Conservation (phyloP, 2,329 filamentous ascomycete species). For the Xylaria sp. region DNA sequence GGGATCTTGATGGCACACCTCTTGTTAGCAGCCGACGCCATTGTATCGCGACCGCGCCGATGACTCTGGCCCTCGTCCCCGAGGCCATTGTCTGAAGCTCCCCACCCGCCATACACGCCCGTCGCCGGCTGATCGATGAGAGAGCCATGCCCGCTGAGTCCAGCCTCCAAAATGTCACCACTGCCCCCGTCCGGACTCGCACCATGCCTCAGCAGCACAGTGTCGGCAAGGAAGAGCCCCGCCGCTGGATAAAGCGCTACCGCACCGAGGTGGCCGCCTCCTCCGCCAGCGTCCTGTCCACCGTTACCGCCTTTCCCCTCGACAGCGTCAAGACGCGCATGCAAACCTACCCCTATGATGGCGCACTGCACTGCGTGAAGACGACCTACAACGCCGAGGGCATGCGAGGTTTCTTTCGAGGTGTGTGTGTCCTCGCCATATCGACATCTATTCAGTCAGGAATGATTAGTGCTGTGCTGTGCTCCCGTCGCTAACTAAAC, state of each 20-base stretch:
- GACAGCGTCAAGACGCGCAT: slow-evolving; percentile 92
- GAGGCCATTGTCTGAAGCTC: slow-evolving; percentile 61
- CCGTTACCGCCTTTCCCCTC: slow-evolving; percentile 83
- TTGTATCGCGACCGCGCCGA: slow-evolving; percentile 70
- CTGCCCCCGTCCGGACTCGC: slow-evolving; percentile 54
- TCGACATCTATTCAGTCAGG: neutral
- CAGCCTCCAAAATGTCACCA: slow-evolving; percentile 57
- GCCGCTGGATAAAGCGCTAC: slow-evolving; percentile 76
- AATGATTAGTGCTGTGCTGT: neutral
- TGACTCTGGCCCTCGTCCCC: slow-evolving; percentile 63
- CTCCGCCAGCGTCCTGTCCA: slow-evolving; percentile 80
- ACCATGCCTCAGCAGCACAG: slow-evolving; percentile 56
- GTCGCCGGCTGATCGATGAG: slow-evolving; percentile 45
- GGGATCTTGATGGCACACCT: slow-evolving; percentile 65
- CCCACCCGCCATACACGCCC: slow-evolving; percentile 54
- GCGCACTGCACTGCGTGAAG: slow-evolving; percentile 77
- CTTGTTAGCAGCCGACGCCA: slow-evolving; percentile 58
- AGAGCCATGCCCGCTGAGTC: slow-evolving; percentile 55
- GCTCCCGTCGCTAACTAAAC: slow-evolving; percentile 29
- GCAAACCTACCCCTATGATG: slow-evolving; percentile 85
- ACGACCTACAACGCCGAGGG: slow-evolving; percentile 82
- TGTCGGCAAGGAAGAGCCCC: slow-evolving; percentile 48
- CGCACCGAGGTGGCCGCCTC: slow-evolving; percentile 84
- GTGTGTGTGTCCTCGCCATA: slow-evolving; percentile 59
- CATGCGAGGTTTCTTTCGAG: slow-evolving; percentile 81